phyloP scores from a whole-genome alignment of 2,329 filamentous ascomycete genomes.

The Colletotrichum camelliae region DNA sequence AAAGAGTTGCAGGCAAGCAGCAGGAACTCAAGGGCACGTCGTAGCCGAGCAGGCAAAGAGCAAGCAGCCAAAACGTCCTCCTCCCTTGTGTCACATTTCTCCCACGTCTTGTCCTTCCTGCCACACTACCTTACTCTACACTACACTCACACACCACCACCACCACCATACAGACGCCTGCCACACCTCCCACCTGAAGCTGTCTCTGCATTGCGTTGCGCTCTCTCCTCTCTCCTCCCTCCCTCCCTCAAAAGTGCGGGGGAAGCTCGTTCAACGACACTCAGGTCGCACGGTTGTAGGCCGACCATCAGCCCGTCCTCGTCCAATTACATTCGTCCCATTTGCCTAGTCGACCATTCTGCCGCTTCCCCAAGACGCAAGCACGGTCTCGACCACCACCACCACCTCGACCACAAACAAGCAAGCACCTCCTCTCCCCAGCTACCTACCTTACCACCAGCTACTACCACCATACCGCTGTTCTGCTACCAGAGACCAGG shows the following conservation, averaged over 20 bases:
- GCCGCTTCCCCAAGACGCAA: conserved; percentile 4
- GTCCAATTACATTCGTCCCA: conserved; percentile 19
- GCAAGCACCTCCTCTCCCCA: background rate
- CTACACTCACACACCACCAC: background rate
- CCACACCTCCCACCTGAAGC: conserved; percentile 14
- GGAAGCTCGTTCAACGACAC: conserved; percentile 10
- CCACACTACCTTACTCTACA: conserved; percentile 6
- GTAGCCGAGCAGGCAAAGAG: background rate
- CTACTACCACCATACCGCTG: background rate
- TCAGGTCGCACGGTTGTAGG: conserved; percentile 13
- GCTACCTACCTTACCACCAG: background rate
- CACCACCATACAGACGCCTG: background rate
- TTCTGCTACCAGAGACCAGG: background rate
- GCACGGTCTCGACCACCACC: conserved; percentile 5
- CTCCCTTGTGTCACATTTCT: conserved; percentile 14
- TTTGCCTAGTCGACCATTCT: conserved; percentile 4
- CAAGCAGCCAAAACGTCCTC: background rate
- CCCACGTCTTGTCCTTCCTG: background rate
- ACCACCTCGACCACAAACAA: background rate
- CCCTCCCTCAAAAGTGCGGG: conserved; percentile 10
- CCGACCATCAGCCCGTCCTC: conserved; percentile 1
- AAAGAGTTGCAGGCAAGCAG: background rate
- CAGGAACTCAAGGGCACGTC: background rate
- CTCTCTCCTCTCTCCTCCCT: background rate
- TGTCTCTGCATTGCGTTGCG: conserved; percentile 1